phyloP scores from a whole-genome alignment of 257 asterid species.

The Agastache rugosa region DNA sequence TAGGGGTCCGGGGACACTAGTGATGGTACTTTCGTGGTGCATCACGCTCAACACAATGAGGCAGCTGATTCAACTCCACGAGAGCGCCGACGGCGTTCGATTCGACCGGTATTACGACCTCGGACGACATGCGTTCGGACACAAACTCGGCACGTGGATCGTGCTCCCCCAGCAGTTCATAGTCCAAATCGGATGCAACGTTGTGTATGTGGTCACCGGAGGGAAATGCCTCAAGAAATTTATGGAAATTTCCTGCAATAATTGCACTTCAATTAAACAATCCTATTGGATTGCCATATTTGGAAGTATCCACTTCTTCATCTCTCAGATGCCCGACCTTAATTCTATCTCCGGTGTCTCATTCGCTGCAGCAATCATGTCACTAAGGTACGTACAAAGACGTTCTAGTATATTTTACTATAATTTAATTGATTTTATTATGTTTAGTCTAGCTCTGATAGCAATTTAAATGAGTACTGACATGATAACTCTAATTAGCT shows the following conservation, averaged over 20 bases:
- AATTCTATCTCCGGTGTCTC: conserved; percentile 84
- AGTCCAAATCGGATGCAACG: conserved; percentile 74
- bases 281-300: conserved; percentile 88
- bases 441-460: background rate
- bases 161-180: conserved; percentile 78
- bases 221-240: conserved; percentile 72
- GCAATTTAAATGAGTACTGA: background rate
- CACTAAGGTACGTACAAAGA: conserved; percentile 62
- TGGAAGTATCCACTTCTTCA: conserved; percentile 78
- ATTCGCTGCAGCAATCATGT: conserved; percentile 88
- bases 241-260: conserved; percentile 66
- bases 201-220: conserved; percentile 84
- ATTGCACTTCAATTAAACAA: conserved; percentile 60
- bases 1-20: conserved; percentile 76
- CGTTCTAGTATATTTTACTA: too few species aligned
- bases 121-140: conserved; percentile 67
- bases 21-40: conserved; percentile 62
- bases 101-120: conserved; percentile 68
- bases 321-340: conserved; percentile 86
- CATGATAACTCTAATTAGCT: too few species aligned
- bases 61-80: conserved; percentile 77
- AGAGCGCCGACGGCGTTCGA: conserved; percentile 65
- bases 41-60: conserved; percentile 72
- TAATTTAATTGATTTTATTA: too few species aligned
- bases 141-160: conserved; percentile 61